These are phyloP conservation scores for Babesia ovata DNA, from an alignment of 169 alveolate genomes.

Conservation along the genomic window DNA sequence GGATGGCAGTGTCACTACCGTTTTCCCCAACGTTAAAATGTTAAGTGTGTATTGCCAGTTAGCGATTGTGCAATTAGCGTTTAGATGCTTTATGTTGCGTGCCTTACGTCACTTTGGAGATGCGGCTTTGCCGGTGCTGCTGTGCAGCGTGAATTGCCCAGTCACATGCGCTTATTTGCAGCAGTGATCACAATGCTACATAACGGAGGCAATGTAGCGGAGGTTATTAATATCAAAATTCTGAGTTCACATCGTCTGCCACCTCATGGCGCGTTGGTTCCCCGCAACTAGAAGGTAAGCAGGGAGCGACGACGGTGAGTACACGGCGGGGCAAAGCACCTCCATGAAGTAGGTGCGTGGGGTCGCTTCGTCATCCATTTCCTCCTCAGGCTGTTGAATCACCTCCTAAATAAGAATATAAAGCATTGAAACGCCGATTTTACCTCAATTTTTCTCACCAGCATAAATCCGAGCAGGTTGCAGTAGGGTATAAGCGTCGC, in stretches of 20 bases:
- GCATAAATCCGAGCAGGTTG: conserved; percentile 63
- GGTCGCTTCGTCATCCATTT: not conserved
- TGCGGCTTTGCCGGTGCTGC: too few relatives aligned
- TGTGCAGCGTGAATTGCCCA: too few relatives aligned
- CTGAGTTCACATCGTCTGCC: conserved; percentile 7
- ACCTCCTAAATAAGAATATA: not conserved
- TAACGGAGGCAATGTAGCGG: not conserved
- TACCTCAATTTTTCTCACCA: conserved; percentile 67
- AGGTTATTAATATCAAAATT: not conserved
- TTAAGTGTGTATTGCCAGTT: too few relatives aligned
- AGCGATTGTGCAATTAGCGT: too few relatives aligned
- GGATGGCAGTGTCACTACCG: too few relatives aligned
- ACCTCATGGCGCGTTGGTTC: conserved; percentile 56
- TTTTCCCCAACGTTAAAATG: too few relatives aligned
- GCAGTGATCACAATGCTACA: too few relatives aligned
- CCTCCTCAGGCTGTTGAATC: conserved; percentile 2
- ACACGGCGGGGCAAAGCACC: conserved; percentile 64
- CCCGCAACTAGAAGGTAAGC: conserved; percentile 73
- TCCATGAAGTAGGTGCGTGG: conserved; percentile 45
- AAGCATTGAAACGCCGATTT: not conserved
- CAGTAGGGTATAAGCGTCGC: conserved; percentile 55
- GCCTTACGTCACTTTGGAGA: too few relatives aligned
- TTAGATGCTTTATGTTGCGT: too few relatives aligned
- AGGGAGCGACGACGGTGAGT: conserved; percentile 73
- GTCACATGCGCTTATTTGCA: too few relatives aligned